phyloP scores from a whole-genome alignment of 345 rosid genomes.

The Camelina sativa region DNA sequence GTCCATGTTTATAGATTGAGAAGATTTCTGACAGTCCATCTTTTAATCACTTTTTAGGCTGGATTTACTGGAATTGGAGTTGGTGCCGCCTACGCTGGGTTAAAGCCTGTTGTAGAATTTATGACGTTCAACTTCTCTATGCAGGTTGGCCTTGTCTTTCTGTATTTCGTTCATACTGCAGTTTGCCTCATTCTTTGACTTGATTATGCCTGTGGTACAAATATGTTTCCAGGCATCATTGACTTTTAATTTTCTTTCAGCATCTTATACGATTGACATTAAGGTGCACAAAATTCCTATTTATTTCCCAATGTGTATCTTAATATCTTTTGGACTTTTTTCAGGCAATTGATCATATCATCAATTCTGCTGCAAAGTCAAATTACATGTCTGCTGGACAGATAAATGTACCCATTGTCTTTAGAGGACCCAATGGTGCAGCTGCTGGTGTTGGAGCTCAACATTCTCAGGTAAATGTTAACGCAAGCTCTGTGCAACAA shows the following conservation, averaged over 20 bases:
- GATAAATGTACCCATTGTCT: conserved; percentile 79
- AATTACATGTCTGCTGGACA: conserved; percentile 93
- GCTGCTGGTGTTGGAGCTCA: conserved; percentile 99
- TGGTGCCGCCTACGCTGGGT: conserved; percentile 92
- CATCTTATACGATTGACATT: conserved; percentile 1
- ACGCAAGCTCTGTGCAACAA: background rate
- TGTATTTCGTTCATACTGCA: background rate
- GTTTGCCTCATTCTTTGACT: conserved; percentile 10
- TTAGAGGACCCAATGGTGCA: conserved; percentile 97
- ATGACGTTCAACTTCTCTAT: conserved; percentile 94
- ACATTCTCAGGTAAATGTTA: conserved; percentile 75
- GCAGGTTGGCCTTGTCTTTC: conserved; percentile 63
- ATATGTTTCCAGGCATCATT: conserved; percentile 11
- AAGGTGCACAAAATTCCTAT: background rate
- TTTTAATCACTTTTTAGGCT: conserved; percentile 57
- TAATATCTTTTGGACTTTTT: conserved; percentile 14
- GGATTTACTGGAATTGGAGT: conserved; percentile 98
- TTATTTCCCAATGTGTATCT: background rate
- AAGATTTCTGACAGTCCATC: conserved; percentile 20
- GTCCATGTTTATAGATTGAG: background rate
- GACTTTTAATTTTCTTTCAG: conserved; percentile 3
- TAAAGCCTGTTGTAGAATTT: conserved; percentile 85
- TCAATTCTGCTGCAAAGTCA: conserved; percentile 88
- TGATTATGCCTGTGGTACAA: conserved; percentile 21
- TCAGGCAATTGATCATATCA: conserved; percentile 94